phyloP scores from a whole-genome alignment of 2,329 filamentous ascomycete genomes.

The Colletotrichum eremochloae region DNA sequence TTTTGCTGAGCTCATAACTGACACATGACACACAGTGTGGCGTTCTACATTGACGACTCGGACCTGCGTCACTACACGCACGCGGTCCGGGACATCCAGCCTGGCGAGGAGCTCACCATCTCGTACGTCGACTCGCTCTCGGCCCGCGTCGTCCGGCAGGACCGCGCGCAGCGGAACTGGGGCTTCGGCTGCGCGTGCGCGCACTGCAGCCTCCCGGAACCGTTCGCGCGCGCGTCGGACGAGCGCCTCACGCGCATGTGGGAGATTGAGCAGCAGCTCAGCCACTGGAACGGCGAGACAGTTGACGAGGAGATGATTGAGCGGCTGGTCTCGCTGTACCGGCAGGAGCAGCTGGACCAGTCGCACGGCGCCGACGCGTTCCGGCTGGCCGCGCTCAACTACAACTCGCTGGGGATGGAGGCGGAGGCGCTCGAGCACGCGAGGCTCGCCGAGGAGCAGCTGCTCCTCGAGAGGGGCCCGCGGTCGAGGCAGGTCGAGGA shows the following conservation, averaged over 20 bases:
- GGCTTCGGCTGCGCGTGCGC: conserved; percentile 47
- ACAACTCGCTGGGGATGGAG: conserved; percentile 54
- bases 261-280: conserved; percentile 40
- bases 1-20: conserved; percentile 42
- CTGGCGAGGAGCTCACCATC: conserved; percentile 53
- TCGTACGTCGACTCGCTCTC: conserved; percentile 46
- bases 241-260: conserved; percentile 43
- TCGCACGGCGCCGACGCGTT: conserved; percentile 52
- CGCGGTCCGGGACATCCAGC: conserved; percentile 52
- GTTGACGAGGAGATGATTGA: conserved; percentile 43
- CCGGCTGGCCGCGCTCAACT: conserved; percentile 54
- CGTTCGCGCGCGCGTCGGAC: conserved; percentile 43
- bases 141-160: conserved; percentile 44
- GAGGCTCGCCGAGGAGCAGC: conserved; percentile 53
- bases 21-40: conserved; percentile 47
- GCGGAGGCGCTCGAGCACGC: conserved; percentile 56
- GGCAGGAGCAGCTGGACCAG: conserved; percentile 42
- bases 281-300: conserved; percentile 36
- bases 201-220: conserved; percentile 45
- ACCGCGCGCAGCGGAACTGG: conserved; percentile 46
- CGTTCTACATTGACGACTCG: conserved; percentile 48
- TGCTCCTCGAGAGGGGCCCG: conserved; percentile 45
- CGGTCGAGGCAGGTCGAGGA: conserved; percentile 18
- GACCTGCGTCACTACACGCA: conserved; percentile 52
- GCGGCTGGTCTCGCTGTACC: conserved; percentile 43